Evolutionary conservation across 2,329 filamentous ascomycete genomes (phyloP).

Genomic region (Onygenales sp.): DNA sequence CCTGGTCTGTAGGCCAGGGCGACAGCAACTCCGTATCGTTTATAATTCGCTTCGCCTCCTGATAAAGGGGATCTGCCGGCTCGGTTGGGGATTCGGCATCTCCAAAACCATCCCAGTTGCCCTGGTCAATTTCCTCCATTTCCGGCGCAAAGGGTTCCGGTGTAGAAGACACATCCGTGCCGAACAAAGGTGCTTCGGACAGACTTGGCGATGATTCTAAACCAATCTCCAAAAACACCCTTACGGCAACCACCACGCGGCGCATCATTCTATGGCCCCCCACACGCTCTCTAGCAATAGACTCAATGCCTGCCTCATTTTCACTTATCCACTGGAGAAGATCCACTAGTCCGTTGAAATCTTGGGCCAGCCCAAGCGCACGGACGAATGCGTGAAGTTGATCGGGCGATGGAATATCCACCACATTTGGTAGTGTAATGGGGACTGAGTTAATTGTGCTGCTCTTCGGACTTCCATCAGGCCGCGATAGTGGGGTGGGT

Average conservation of each 20-base stretch:
- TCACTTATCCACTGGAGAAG: conserved; percentile 35
- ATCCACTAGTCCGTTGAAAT: conserved; percentile 30
- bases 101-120: background rate
- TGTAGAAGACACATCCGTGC: background rate
- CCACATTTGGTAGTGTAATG: conserved; percentile 19
- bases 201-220: conserved; percentile 10
- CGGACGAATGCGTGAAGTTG: conserved; percentile 34
- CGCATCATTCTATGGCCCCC: conserved; percentile 31
- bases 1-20: conserved; percentile 33
- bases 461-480: background rate
- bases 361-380: conserved; percentile 30
- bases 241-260: conserved; percentile 29
- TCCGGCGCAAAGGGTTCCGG: background rate
- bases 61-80: conserved; percentile 20
- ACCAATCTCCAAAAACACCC: conserved; percentile 31
- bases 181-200: background rate
- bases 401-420: conserved; percentile 29
- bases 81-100: conserved; percentile 3
- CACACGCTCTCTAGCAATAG: conserved; percentile 24
- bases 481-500: background rate
- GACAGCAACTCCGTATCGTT: conserved; percentile 15
- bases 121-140: background rate
- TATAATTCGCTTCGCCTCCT: conserved; percentile 30
- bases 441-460: background rate
- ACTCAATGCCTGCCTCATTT: conserved; percentile 23